Base-by-base conservation (phyloP, 2,329 filamentous ascomycete species). In the Colletotrichum tropicale region DNA sequence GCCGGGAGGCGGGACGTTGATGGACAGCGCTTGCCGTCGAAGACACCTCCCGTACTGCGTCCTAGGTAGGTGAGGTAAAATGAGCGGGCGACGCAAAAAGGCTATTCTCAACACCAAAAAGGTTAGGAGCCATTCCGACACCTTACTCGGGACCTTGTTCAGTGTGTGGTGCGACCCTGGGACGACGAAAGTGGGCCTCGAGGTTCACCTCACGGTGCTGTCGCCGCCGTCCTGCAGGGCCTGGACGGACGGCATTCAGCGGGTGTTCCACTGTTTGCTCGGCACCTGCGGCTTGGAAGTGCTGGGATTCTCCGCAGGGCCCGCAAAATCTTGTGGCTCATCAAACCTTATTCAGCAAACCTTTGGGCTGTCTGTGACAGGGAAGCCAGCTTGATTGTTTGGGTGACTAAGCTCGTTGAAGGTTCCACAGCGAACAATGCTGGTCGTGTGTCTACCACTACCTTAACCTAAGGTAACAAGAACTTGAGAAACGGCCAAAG, bases 341-440 rank as follows among this genome's bases (percentile, higher is more conserved):
- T 76, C 34, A 76, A 76, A 76, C 74, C 70, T 76, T 76, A 76
- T 61, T 58, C 32, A 38, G 28, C 43, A 32, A 26, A 28, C 36
- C 30, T 12, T 65, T 62, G 38, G 36, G 30, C 28, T 38, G 32
- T 21, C 43, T 21, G 43, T 21, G 43, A 15, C 30, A 30, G 58
- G 24, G 28, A 61, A 61, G 28, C 58, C 58, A 8, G 28, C 24
- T 18, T n/a, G 18, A 6, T 15, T 58, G 15, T 10, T 28, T 13
- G 43, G 43, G 24, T 28, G 55, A 58, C 26, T 58, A 26, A 58
- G 24, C 18, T 48, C 6, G n/a, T 12, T 52, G 10, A 13, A 21
- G 43, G 43, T 48, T 48, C 43, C 43, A 48, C 43, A 48, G 43
- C 43, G 18, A 21, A 21, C 43, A 12, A 12, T 13, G 43, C 0